Base-by-base conservation (phyloP, 148 eudicot genomes). In the Mesembryanthemum crystallinum region DNA sequence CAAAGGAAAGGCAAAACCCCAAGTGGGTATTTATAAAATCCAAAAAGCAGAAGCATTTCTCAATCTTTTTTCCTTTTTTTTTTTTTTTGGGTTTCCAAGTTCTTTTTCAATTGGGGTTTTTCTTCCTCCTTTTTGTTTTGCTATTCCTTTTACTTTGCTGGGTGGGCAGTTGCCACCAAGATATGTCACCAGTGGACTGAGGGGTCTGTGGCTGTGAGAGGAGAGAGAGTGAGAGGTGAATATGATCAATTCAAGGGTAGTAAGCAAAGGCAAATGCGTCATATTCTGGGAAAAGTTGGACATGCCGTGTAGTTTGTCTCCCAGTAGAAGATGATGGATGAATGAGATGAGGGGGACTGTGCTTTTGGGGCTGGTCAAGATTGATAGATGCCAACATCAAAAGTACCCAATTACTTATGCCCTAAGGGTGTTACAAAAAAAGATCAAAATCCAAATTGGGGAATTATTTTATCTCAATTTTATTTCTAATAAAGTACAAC, bases 21-120 rank as follows among this genome's bases (percentile, higher is more conserved):
- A 59, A 81, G 65, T 81, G 66, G 80, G 70, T 81, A 81, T 81
- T 81, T 81, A 81, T 81, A 79, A 73, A 72, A 72, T 25, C 1
- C 29, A 39, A 64, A 77, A 78, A 77, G 83, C 69, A 72, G 4
- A 76, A 47, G 24, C 52, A 74, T 49, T 67, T 67, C 21, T 27
- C 21, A 8, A 45, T 57, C 8, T 58, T 69, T 57, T 45, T 60
- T 67, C 29, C 35, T 68, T 18, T 65, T 25, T 1, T 10, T 28
- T 52, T 45, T 45, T 71, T 75, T 57, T 27, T 21, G 39, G 17
- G 6, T 32, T 60, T 67, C 45, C 52, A 35, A 73, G 60, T 17
- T 65, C 55, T 69, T 57, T 67, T 61, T 75, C 61, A 63, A 64
- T 64, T 62, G 63, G 74, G 74, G 13, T 68, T 71, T 74, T 68